Conservation (phyloP, 1,284 basidiomycete species). For the Sparassis latifolia region DNA sequence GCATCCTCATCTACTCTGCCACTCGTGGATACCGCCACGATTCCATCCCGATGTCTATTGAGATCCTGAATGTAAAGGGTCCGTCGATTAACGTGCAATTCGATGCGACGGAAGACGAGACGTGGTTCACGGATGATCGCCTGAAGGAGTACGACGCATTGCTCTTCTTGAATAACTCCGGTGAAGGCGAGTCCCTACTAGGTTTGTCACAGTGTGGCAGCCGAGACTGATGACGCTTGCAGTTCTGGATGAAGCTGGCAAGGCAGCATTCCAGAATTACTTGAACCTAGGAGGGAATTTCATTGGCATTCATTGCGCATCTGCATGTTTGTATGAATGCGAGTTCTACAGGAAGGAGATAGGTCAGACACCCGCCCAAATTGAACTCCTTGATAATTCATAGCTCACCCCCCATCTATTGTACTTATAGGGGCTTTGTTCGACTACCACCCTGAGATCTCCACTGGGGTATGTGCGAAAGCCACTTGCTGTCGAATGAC, state of each 20-base stretch:
- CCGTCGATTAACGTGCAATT: conserved; percentile 40
- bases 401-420: background rate
- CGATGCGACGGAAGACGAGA: conserved; percentile 58
- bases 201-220: too few relatives aligned
- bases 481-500: background rate
- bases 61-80: conserved; percentile 2
- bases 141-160: conserved; percentile 59
- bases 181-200: conserved; percentile 39
- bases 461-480: conserved; percentile 43
- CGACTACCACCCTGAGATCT: conserved; percentile 68
- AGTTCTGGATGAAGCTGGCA: conserved; percentile 58
- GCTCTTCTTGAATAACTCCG: conserved; percentile 68
- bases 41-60: conserved; percentile 7
- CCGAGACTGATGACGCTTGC: conserved; percentile 6
- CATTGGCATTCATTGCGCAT: conserved; percentile 62
- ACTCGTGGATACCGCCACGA: conserved; percentile 8
- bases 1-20: conserved; percentile 8
- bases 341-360: conserved; percentile 52
- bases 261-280: conserved; percentile 59
- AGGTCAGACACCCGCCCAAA: conserved; percentile 26
- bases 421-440: conserved; percentile 50
- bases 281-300: conserved; percentile 70
- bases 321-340: conserved; percentile 61
- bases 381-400: background rate
- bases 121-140: conserved; percentile 49